Base-by-base conservation (phyloP, 2,329 filamentous ascomycete genomes). In the Macrophomina phaseolina region DNA sequence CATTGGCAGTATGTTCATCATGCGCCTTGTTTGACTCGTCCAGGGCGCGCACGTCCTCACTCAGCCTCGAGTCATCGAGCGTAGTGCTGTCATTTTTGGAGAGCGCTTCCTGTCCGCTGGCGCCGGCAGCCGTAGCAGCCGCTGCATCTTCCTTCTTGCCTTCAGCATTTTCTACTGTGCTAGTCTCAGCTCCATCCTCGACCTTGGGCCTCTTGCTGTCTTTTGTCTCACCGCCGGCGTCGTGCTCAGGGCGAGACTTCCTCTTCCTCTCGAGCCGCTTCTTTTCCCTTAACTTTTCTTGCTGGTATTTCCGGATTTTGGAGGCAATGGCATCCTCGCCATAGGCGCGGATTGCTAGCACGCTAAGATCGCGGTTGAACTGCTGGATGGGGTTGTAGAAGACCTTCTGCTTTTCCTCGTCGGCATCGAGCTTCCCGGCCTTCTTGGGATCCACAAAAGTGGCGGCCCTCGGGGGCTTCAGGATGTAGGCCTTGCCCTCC, bases 361-460 rank as follows among this genome's bases (percentile, higher is more conserved):
- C 92, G 68, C 93, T 97, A 70, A 99, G 81, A 76, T 99, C 95
- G 55, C 96, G 91, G 79, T 99, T 99, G 84, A 98, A 99, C 77
- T 99, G 95, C 77, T 99, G 95, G 65, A 99, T 97, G 0, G 95
- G 94, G 73, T 99, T 99, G 85, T 99, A 99, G 76, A 99, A 99
- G 66, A 99, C 96, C 40, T 84, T 83, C 73, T 94, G 91, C 84
- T 71, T 89, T 86, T 67, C 85, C 82, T 73, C 74, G 5, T 87
- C 86, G 66, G 83, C 75, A 66, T 78, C 78, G 34, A 78, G 71
- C 68, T 80, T 76, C 46, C 71, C 75, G 7, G 23, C 5, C 64
- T 63, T 79, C 77, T 68, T 82, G 83, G 53, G 81, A 81, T 30
- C 80, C 76, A 68, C 82, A 80, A 0, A 81, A 78, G 78, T 85